A percentile compares a stretch with the other conserved stretches of the same genome.
These are phyloP conservation scores for Beauveria pseudobassiana DNA, from an alignment of 2,329 filamentous ascomycete genomes.

Conservation along the genomic window DNA sequence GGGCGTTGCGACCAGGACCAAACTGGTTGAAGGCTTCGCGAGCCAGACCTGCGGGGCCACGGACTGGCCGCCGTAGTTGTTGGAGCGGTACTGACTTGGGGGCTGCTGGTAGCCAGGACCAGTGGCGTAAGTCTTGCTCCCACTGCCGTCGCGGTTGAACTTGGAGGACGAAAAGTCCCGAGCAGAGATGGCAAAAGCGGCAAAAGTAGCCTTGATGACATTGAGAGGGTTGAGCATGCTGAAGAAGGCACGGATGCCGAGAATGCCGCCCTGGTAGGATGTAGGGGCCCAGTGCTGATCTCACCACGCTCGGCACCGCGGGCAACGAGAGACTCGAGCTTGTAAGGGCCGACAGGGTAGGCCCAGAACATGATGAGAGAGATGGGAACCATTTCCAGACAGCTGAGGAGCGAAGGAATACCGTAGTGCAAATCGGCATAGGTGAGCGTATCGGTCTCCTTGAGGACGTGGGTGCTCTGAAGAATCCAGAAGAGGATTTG, in stretches of 20 bases:
- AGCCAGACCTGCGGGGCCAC: neutral
- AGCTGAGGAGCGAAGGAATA: conserved; percentile 18
- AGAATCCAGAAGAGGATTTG: conserved; percentile 22
- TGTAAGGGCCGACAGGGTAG: conserved; percentile 18
- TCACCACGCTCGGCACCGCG: conserved; percentile 10
- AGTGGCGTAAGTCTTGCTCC: neutral
- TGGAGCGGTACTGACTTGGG: neutral
- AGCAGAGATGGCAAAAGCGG: neutral
- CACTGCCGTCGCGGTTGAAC: neutral
- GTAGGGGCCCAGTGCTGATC: conserved; percentile 12
- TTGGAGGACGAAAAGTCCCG: conserved; percentile 5
- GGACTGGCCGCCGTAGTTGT: neutral
- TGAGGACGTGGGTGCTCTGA: conserved; percentile 14
- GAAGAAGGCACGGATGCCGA: conserved; percentile 15
- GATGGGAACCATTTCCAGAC: conserved; percentile 20
- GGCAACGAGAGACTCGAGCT: conserved; percentile 12
- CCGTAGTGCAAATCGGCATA: conserved; percentile 18
- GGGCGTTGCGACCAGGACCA: neutral
- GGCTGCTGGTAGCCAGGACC: conserved; percentile 11
- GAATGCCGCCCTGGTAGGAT: conserved; percentile 18
- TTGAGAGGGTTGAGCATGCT: conserved; percentile 14
- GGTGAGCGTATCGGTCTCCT: conserved; percentile 16
- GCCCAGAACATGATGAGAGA: conserved; percentile 19
- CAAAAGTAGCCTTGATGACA: conserved; percentile 9
- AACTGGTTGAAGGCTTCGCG: conserved; percentile 6